Conservation (phyloP, 352 stramenopile species). For the Thalassiosira exigua region DNA sequence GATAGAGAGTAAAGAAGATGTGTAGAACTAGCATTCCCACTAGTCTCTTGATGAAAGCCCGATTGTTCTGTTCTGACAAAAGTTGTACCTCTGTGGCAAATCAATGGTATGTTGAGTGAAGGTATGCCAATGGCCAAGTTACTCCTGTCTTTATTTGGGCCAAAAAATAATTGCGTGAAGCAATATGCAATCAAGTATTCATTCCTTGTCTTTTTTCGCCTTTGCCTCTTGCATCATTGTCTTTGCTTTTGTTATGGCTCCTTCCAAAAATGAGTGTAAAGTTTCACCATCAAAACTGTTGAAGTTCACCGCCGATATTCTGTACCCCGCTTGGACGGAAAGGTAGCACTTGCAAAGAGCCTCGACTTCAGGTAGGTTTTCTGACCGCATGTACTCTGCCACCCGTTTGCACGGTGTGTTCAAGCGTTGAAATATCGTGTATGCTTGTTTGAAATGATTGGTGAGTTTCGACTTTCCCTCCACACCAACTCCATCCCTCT, state of each 20-base stretch:
- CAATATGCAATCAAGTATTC: no score
- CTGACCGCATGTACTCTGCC: slow-evolving; percentile 44
- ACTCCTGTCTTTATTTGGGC: no score
- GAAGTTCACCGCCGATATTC: slow-evolving; percentile 55
- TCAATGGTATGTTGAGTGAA: no score
- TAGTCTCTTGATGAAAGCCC: no score
- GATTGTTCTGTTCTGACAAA: no score
- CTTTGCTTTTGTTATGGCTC: slow-evolving; percentile 45
- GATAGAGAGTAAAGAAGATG: no score
- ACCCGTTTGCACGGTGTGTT: slow-evolving; percentile 62
- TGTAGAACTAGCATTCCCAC: no score
- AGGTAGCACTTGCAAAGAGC: slow-evolving; percentile 71
- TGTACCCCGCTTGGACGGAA: slow-evolving; percentile 59
- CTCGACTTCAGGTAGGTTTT: slow-evolving; percentile 51
- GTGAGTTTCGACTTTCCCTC: slow-evolving; percentile 45
- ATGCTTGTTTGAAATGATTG: slow-evolving; percentile 68
- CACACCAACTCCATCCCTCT: slow-evolving; percentile 41
- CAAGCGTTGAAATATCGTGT: slow-evolving; percentile 71
- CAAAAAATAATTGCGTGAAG: no score
- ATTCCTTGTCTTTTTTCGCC: slow-evolving; percentile 18
- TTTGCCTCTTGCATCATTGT: slow-evolving; percentile 48
- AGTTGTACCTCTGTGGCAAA: no score
- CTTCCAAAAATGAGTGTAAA: slow-evolving; percentile 51
- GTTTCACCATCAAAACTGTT: slow-evolving; percentile 45
- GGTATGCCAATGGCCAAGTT: no score